Evolutionary conservation across 495 filamentous ascomycete species (phyloP).

Genomic region (Penicillium angulare): DNA sequence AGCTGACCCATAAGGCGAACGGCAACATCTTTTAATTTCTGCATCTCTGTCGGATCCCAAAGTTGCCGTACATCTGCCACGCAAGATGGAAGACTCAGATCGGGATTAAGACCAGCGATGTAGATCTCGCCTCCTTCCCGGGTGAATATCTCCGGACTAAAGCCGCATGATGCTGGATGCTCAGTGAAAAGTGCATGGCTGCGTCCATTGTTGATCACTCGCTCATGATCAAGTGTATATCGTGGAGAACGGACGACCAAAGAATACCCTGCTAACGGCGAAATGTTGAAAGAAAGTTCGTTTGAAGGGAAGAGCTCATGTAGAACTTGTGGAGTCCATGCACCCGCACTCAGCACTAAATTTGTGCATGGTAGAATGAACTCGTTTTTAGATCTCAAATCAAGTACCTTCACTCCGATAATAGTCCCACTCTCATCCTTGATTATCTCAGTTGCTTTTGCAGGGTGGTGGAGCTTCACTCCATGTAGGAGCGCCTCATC

Average conservation of each 20-base stretch:
- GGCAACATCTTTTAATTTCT: conserved; percentile 52
- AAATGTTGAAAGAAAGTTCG: conserved; percentile 49
- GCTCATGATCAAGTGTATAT: conserved; percentile 35
- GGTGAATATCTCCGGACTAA: conserved; percentile 73
- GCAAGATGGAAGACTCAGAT: conserved; percentile 56
- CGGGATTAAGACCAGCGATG: conserved; percentile 69
- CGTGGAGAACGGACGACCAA: conserved; percentile 63
- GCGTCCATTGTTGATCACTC: conserved; percentile 24
- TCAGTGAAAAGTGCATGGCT: conserved; percentile 75
- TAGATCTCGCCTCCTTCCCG: conserved; percentile 66
- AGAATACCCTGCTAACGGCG: conserved; percentile 68
- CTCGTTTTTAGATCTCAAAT: conserved; percentile 20
- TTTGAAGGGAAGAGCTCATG: conserved; percentile 59
- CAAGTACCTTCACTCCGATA: conserved; percentile 48
- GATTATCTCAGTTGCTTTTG: conserved; percentile 50
- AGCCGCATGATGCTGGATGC: conserved; percentile 43
- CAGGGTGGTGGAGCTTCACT: conserved; percentile 65
- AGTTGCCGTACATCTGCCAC: conserved; percentile 46
- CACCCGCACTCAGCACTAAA: conserved; percentile 65
- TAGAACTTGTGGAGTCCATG: conserved; percentile 67
- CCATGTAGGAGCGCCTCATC: conserved; percentile 54
- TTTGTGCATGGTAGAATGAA: conserved; percentile 45
- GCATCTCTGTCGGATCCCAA: conserved; percentile 45
- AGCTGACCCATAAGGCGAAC: conserved; percentile 52
- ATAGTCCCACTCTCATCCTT: conserved; percentile 47